Percentiles rank a stretch among this genome's conserved stretches.
phyloP scores from a whole-genome alignment of 2,329 filamentous ascomycete species.

The Sarocladiaceae sp. region DNA sequence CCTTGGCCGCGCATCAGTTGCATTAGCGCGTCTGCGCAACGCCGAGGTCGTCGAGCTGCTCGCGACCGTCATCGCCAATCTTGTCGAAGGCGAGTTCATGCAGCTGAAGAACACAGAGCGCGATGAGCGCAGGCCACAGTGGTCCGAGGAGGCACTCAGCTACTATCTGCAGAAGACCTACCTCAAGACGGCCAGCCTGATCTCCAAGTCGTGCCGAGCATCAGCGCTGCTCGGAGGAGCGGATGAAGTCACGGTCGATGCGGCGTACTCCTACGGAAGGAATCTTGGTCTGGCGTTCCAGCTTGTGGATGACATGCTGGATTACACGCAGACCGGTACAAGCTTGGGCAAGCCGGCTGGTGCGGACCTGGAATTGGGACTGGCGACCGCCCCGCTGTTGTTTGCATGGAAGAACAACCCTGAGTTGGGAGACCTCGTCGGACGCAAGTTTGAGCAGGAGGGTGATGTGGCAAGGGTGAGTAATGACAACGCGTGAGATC shows the following conservation, averaged over 20 bases:
- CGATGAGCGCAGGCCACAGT: conserved; percentile 79
- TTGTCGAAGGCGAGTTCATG: conserved; percentile 99
- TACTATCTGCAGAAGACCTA: conserved; percentile 99
- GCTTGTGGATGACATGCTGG: conserved; percentile 95
- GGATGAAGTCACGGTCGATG: conserved; percentile 75
- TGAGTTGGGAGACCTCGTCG: conserved; percentile 82
- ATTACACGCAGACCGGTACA: conserved; percentile 81
- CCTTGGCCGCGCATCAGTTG: conserved; percentile 87
- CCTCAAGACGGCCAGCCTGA: conserved; percentile 90
- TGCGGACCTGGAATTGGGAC: conserved; percentile 85
- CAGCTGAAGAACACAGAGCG: conserved; percentile 93
- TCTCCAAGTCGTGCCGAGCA: conserved; percentile 92
- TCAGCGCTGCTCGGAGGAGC: conserved; percentile 80
- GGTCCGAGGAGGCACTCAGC: conserved; percentile 81
- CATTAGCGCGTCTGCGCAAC: conserved; percentile 82
- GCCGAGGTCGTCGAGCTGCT: conserved; percentile 93
- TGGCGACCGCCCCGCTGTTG: conserved; percentile 88
- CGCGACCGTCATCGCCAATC: conserved; percentile 93
- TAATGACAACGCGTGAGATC: neutral
- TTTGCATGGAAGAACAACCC: conserved; percentile 93
- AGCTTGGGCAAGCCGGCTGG: conserved; percentile 94
- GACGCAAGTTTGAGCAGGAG: conserved; percentile 78
- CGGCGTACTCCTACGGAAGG: conserved; percentile 87
- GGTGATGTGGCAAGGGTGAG: conserved; percentile 80
- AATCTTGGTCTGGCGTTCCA: conserved; percentile 95